phyloP scores from a whole-genome alignment of 1,139 yeast species.

The Geotrichum australiense region DNA sequence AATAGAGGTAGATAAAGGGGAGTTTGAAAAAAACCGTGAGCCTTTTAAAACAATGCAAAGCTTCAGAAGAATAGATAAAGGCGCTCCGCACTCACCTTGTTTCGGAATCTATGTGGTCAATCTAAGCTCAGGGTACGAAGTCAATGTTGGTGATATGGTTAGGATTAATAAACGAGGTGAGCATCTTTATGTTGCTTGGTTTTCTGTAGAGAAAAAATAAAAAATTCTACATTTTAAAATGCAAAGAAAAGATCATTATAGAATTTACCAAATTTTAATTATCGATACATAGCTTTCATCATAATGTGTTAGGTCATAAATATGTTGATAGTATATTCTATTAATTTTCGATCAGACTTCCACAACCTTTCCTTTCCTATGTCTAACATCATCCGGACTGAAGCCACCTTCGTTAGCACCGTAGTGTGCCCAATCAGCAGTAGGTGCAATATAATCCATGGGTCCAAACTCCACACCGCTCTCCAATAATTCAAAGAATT shows the following conservation, averaged over 20 bases:
- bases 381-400: slow-evolving; percentile 63
- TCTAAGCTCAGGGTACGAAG: slow-evolving; percentile 25
- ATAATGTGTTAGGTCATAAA: no score
- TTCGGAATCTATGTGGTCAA: slow-evolving; percentile 38
- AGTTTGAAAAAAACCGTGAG: slow-evolving; percentile 30
- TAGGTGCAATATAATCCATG: slow-evolving; percentile 70
- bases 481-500: slow-evolving; percentile 63
- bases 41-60: slow-evolving; percentile 35
- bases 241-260: no score
- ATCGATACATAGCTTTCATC: no score
- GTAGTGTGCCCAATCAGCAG: slow-evolving; percentile 89
- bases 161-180: slow-evolving; percentile 12
- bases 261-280: no score
- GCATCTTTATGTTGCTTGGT: no score
- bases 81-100: slow-evolving; percentile 32
- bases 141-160: slow-evolving; percentile 32
- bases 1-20: slow-evolving; percentile 33
- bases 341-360: no score
- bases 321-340: no score
- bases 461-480: slow-evolving; percentile 55
- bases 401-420: slow-evolving; percentile 84
- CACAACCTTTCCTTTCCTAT: slow-evolving; percentile 26
- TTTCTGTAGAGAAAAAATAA: no score
- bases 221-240: no score
- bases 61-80: slow-evolving; percentile 37